phyloP scores from a whole-genome alignment of 345 rosid genomes.

The Acer negundo region DNA sequence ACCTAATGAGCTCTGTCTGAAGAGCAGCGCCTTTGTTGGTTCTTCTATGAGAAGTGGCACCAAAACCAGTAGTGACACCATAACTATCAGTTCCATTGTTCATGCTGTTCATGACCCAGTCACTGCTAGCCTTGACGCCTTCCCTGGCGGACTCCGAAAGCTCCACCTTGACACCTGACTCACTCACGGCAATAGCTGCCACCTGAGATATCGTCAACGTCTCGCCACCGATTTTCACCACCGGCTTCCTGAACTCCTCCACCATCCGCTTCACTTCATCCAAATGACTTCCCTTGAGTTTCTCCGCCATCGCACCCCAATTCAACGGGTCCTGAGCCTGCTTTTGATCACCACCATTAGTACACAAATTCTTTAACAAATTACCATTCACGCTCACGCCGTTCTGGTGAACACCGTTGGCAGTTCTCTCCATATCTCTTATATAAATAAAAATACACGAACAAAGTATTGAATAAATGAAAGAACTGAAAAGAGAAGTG shows the following conservation, averaged over 20 bases:
- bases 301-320: slow-evolving; percentile 74
- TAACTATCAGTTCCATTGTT: slow-evolving; percentile 71
- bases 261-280: slow-evolving; percentile 88
- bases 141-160: slow-evolving; percentile 60
- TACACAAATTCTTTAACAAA: slow-evolving; percentile 24
- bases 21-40: slow-evolving; percentile 74
- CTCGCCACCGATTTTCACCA: slow-evolving; percentile 75
- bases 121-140: slow-evolving; percentile 72
- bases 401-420: slow-evolving; percentile 6
- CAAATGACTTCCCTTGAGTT: slow-evolving; percentile 72
- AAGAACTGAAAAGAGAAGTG: too few relatives aligned
- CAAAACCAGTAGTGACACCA: slow-evolving; percentile 81
- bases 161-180: slow-evolving; percentile 43
- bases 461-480: too few relatives aligned
- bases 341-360: slow-evolving; percentile 23
- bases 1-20: slow-evolving; percentile 80
- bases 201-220: slow-evolving; percentile 80
- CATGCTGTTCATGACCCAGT: slow-evolving; percentile 82
- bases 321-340: slow-evolving; percentile 42
- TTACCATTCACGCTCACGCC: background rate
- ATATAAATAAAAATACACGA: background rate
- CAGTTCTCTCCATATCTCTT: slow-evolving; percentile 5
- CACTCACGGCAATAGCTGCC: slow-evolving; percentile 50
- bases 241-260: slow-evolving; percentile 57
- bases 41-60: slow-evolving; percentile 69